Base-by-base conservation (phyloP, 768 basidiomycete genomes). In the Pisolithus tinctorius region DNA sequence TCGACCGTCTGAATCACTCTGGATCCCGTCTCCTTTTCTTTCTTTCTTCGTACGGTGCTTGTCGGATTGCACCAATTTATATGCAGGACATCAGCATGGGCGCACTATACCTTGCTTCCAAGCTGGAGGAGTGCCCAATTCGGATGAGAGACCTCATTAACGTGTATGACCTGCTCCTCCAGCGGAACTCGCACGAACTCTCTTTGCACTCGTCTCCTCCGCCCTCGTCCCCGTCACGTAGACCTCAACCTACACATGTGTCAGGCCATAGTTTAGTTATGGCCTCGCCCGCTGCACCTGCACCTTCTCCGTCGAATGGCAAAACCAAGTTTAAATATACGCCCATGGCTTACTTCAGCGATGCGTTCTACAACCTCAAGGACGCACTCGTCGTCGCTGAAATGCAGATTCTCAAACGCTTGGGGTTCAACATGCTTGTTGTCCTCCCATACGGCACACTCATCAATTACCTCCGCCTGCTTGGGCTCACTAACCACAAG, bases 401-500 rank as follows among this genome's bases (percentile, higher is more conserved):
- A 69, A 98, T 98, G 92, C 96, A 99, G 65, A 80, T 98, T 20
- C 76, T 99, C 57, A 99, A 99, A 69, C 79, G 95, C 23, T 78
- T 99, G 10, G 95, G 91, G 1, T 99, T 98, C 72, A 89, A 97
- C 61, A 90, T 95, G 38, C 86, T 90, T 59, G 89, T 95, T 42
- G 88, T 91, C 10, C 74, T 97, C 30, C 93, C 95, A 3, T 98
- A 98, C 58, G 92, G 88, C 31, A 93, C 92, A 6, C 78, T 97
- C 50, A 86, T 98, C 59, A 97, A 96, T 70, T 98, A 99, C 68
- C 74, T 96, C 64, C 78, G 89, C 53, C 80, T 97, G 20, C 78
- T 99, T 17, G 92, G 90, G n/a, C 73, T 99, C 54, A 85, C 85
- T 13, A 76, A 81, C 52, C 80, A 82, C 52, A 77, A 76, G 38